These are phyloP conservation scores for Penicillium sclerotiorum DNA, from an alignment of 2,329 filamentous ascomycete genomes.

Conservation along the genomic window DNA sequence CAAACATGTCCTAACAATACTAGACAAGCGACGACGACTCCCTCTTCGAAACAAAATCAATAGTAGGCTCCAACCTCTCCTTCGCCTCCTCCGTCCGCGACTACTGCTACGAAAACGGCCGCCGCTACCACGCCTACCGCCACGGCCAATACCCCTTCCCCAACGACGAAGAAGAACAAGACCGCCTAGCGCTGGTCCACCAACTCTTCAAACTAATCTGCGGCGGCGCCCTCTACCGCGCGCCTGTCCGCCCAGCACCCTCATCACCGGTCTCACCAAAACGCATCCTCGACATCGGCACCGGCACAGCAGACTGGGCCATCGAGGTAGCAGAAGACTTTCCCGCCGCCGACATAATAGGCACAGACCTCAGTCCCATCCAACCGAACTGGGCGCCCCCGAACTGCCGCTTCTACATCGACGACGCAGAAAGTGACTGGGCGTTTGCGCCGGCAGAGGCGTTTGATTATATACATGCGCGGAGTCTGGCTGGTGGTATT, in stretches of 20 bases:
- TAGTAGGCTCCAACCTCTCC: conserved; percentile 45
- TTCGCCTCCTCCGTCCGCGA: conserved; percentile 43
- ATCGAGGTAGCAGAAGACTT: conserved; percentile 49
- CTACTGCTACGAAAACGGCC: conserved; percentile 46
- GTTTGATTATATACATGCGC: conserved; percentile 46
- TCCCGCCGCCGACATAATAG: conserved; percentile 38
- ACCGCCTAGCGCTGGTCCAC: conserved; percentile 45
- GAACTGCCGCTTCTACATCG: conserved; percentile 55
- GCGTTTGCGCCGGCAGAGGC: conserved; percentile 38
- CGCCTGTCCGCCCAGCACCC: conserved; percentile 40
- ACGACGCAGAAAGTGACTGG: conserved; percentile 47
- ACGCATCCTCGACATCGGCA: conserved; percentile 38
- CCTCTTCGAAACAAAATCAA: conserved; percentile 32
- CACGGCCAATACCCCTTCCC: conserved; percentile 46
- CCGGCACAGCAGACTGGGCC: conserved; percentile 38
- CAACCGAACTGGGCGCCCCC: conserved; percentile 48
- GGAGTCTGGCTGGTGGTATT: conserved; percentile 41
- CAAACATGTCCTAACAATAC: conserved; percentile 14
- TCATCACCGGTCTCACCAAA: conserved; percentile 1
- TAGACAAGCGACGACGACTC: conserved; percentile 42
- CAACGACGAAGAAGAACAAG: conserved; percentile 50
- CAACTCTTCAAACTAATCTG: conserved; percentile 41
- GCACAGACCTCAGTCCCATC: conserved; percentile 40
- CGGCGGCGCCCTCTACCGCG: conserved; percentile 41
- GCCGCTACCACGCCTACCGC: conserved; percentile 48